Conservation (phyloP, 2,329 filamentous ascomycete genomes). For the Xylariaceae sp. region DNA sequence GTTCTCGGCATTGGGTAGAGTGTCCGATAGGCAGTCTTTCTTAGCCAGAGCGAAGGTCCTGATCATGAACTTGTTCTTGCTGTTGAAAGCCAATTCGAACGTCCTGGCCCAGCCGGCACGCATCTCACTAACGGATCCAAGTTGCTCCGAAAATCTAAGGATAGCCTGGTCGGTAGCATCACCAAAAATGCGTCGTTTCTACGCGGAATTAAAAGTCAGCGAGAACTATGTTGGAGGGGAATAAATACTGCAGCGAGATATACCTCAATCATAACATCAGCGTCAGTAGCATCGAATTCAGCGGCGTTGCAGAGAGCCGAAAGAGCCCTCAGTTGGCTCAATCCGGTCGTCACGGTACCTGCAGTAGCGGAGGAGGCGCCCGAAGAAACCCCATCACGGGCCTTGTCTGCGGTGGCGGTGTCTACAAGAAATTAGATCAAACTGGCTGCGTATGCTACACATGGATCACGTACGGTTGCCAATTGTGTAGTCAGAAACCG, state of each 20-base stretch:
- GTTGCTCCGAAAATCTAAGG: slow-evolving; percentile 63
- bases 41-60: slow-evolving; percentile 50
- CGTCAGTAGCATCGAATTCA: slow-evolving; percentile 65
- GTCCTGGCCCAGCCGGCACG: slow-evolving; percentile 60
- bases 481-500: slow-evolving; percentile 64
- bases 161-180: slow-evolving; percentile 75
- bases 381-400: slow-evolving; percentile 40
- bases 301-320: slow-evolving; percentile 70
- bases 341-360: slow-evolving; percentile 36
- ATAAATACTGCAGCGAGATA: background rate
- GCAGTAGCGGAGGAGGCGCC: slow-evolving; percentile 26
- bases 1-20: slow-evolving; percentile 36
- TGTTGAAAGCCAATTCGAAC: slow-evolving; percentile 72
- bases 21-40: slow-evolving; percentile 37
- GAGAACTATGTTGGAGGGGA: background rate
- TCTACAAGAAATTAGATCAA: slow-evolving; percentile 17
- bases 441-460: too few relatives aligned
- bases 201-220: background rate
- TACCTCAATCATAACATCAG: slow-evolving; percentile 51
- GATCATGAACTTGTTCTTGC: slow-evolving; percentile 81
- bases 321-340: slow-evolving; percentile 57
- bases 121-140: slow-evolving; percentile 57
- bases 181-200: slow-evolving; percentile 61
- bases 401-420: slow-evolving; percentile 48
- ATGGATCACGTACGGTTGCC: slow-evolving; percentile 35